Conservation (phyloP, 768 basidiomycete species). For the Phallus indusiatus region DNA sequence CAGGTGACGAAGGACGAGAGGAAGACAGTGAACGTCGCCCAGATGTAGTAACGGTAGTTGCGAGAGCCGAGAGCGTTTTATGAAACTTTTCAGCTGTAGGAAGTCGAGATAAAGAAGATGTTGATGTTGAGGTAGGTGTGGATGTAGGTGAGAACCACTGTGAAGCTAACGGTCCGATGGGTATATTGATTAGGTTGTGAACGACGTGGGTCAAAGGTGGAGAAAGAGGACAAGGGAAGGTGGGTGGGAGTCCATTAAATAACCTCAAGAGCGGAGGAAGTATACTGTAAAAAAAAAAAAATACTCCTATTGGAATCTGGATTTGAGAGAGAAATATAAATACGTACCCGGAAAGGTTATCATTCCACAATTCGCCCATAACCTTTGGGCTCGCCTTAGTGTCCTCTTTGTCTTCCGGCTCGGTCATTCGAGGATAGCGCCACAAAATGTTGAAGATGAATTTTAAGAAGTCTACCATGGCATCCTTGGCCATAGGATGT, state of each 20-base stretch:
- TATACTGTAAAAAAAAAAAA: constrained; percentile 33
- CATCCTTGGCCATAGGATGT: constrained; percentile 52
- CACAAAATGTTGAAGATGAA: constrained; percentile 71
- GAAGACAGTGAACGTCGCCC: constrained; percentile 34
- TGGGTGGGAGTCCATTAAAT: constrained; percentile 56
- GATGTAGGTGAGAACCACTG: constrained; percentile 49
- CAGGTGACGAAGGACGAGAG: constrained; percentile 38
- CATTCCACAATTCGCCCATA: constrained; percentile 16
- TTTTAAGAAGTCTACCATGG: constrained; percentile 78
- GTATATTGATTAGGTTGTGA: constrained; percentile 73
- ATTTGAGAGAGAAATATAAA: not conserved
- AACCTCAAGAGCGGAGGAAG: constrained; percentile 62
- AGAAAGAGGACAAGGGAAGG: constrained; percentile 53
- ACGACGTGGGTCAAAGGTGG: constrained; percentile 75
- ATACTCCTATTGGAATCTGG: not conserved
- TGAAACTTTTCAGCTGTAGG: constrained; percentile 22
- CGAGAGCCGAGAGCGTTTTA: constrained; percentile 19
- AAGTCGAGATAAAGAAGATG: constrained; percentile 23
- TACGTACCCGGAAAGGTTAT: constrained; percentile 32
- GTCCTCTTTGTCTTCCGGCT: constrained; percentile 11
- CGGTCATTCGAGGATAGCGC: constrained; percentile 54
- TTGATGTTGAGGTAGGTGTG: constrained; percentile 21
- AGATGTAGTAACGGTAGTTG: constrained; percentile 36
- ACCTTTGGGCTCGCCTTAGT: constrained; percentile 6
- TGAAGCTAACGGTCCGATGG: constrained; percentile 47